Evolutionary conservation across 768 basidiomycete species (phyloP), one percentile per base, ranked within the genome.

Genomic region (Pulveroboletus ravenelii): DNA sequence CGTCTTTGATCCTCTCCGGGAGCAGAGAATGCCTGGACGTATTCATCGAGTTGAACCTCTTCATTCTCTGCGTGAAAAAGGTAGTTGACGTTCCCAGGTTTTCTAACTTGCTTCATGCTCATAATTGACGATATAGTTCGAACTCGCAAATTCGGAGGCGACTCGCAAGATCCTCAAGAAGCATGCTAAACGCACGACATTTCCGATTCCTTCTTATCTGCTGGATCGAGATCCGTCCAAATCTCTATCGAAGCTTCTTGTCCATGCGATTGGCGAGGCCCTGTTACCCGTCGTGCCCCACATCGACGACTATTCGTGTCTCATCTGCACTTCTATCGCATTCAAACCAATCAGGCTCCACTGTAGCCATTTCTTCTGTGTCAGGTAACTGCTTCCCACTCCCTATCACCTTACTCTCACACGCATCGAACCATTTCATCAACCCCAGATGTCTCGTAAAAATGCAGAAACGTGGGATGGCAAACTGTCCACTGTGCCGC

Each of bases 141-240:
- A 92, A 61, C 63, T 78, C 35, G 92, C 89, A 7, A 95, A 91
- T 61, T 77, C 85, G 7, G 92, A 95, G 66, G 93, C 93, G 2
- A 88, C 86, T 3, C 81, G 92, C 32, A 96, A 96, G 71, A 93
- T 93, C 52, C 78, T 95, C 45, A 95, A 95, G 76, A 96, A 96
- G 63, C 93, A 94, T 62, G 78, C 89, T 27, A 95, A 95, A 64
- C 83, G 90, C 4, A 95, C 93, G 0, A 82, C 88, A 0, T 72
- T 97, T 9, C 86, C 89, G 1, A 74, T 87, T 56, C 77, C 84
- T 2, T 53, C 53, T 12, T 51, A 63, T 46, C 49, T 61, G 14
- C 46, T 68, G 49, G 62, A 48, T 2, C 65, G 37, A 31, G 57
- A 52, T 47, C 10, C 52, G 55, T 36, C 48, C 58, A 71, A 70